Evolutionary conservation across 1,284 basidiomycete genomes (phyloP).

Genomic region (Heterobasidion occidentale): DNA sequence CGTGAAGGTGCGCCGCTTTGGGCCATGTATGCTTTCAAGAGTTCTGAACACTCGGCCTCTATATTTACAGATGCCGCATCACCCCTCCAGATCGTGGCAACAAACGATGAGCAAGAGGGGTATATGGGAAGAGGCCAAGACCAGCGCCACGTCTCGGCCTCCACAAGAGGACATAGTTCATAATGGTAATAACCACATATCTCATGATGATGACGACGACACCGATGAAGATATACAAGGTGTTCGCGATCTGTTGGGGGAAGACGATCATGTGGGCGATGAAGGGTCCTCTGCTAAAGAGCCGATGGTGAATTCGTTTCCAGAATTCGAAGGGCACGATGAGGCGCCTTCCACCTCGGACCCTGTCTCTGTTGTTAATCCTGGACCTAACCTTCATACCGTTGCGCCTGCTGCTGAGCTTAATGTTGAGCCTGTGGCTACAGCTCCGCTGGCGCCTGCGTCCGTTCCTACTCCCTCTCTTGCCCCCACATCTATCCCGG

Average conservation of each 20-base stretch:
- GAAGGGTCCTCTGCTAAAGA: too few relatives aligned
- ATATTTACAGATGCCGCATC: slow-evolving; percentile 8
- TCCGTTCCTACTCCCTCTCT: neutral
- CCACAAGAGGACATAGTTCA: neutral
- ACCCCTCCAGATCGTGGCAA: slow-evolving; percentile 9
- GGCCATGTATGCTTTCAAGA: neutral
- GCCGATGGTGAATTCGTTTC: too few relatives aligned
- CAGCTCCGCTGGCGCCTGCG: too few relatives aligned
- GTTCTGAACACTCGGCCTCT: slow-evolving; percentile 1
- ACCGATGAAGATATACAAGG: neutral
- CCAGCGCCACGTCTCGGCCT: neutral
- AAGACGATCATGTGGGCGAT: neutral
- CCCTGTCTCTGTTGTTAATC: neutral
- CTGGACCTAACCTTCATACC: neutral
- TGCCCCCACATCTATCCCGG: neutral
- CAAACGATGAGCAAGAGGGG: slow-evolving; percentile 1
- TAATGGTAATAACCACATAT: neutral
- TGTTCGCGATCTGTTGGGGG: neutral
- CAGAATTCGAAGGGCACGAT: neutral
- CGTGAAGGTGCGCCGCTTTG: slow-evolving; percentile 28
- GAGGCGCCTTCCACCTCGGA: neutral
- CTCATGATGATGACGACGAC: neutral
- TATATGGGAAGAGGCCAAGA: slow-evolving; percentile 5
- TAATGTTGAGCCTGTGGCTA: neutral
- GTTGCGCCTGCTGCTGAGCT: neutral